phyloP scores from a whole-genome alignment of 176 grass and related monocot species.

The Triticum aestivum region DNA sequence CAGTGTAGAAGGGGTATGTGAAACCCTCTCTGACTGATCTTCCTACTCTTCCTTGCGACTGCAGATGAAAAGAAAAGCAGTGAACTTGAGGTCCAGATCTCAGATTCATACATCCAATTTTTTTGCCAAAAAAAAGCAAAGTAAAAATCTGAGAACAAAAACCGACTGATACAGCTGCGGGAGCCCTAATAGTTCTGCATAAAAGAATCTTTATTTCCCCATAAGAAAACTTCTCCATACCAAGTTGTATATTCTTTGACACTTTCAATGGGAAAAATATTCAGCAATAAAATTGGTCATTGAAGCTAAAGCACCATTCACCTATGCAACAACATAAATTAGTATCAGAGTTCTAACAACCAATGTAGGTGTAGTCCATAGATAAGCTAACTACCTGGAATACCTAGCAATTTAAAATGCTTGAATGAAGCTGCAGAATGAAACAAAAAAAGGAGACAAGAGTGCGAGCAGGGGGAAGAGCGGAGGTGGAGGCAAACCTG shows the following conservation, averaged over 20 bases:
- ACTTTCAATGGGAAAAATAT: constrained; percentile 54
- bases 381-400: background rate
- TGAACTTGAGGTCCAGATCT: constrained; percentile 23
- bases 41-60: too few species aligned
- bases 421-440: too few species aligned
- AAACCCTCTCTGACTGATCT: too few species aligned
- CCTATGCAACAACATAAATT: background rate
- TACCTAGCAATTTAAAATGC: too few species aligned
- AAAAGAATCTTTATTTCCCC: constrained; percentile 76
- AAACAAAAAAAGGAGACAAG: too few species aligned
- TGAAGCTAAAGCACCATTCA: background rate
- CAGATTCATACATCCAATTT: background rate
- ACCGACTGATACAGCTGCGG: constrained; percentile 83
- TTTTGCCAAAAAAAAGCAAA: background rate
- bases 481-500: too few species aligned
- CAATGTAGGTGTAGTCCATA: background rate
- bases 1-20: too few species aligned
- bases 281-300: background rate
- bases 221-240: constrained; percentile 69
- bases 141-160: constrained; percentile 28
- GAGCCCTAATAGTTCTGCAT: constrained; percentile 82
- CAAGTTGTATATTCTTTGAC: constrained; percentile 64
- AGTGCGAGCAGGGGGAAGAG: too few species aligned
- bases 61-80: background rate
- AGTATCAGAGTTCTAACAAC: background rate